Evolutionary conservation across 305 asterid genomes (phyloP), one percentile per base, ranked within the genome.

Genomic region (Vinca major): DNA sequence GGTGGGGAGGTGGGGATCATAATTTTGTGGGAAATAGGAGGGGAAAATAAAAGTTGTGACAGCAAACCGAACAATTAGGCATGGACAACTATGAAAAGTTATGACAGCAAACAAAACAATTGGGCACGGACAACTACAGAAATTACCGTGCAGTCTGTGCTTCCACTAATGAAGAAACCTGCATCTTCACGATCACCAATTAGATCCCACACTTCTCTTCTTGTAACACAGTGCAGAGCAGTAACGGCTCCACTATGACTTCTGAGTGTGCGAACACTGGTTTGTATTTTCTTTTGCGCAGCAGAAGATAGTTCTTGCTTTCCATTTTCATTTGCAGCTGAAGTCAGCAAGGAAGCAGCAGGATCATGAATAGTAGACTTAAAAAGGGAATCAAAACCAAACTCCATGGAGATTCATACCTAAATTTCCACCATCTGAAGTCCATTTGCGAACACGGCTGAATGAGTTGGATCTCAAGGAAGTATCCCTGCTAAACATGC

Each of bases 111-210:
- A 1, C 33, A 14, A 17, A 13, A 17, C 8, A 39, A 37, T 40
- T 55, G 20, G 36, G 44, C 14, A 56, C 36, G 33, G 33, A 26
- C 67, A 63, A 45, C 70, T 39, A 26, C n/a, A 43, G 64, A 76
- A 84, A 74, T 37, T 86, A 90, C 97, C 75, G 85, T 84, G 85
- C 95, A 87, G 76, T 91, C 97, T 21, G 96, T 89, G 83, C 97
- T 91, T 81, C 97, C 97, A 76, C 97, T 91, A 78, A 91, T 84
- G 69, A 89, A 86, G 83, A 87, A 87, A 71, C 97, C 97, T 9
- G 96, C 95, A 85, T 89, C 97, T 74, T 89, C 97, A 74, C 96
- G 91, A 63, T 91, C 97, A 74, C 96, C 95, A 73, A 86, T 86
- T 67, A 89, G 84, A 82, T 89, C 97, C 97, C 97, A 91, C 36